Evolutionary conservation across 2,329 filamentous ascomycete genomes (phyloP).

Genomic region (Fusarium aywerte): DNA sequence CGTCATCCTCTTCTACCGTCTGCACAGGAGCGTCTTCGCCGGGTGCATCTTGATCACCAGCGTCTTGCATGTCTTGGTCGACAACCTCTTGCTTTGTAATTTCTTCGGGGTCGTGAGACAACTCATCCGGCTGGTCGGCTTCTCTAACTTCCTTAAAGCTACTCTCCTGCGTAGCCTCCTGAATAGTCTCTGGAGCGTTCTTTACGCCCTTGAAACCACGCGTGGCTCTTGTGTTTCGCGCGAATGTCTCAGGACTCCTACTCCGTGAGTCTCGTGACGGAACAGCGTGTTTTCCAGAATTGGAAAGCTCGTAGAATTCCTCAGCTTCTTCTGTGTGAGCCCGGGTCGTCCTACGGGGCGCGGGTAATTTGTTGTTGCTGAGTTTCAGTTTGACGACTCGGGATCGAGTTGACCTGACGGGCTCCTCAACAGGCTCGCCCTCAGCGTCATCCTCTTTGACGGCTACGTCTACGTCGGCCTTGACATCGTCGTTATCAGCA

Average conservation of each 20-base stretch:
- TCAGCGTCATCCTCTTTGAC: slow-evolving; percentile 46
- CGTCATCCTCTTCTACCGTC: slow-evolving; percentile 53
- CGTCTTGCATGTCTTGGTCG: slow-evolving; percentile 47
- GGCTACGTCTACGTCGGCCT: slow-evolving; percentile 43
- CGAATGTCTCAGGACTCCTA: slow-evolving; percentile 64
- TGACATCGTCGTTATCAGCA: slow-evolving; percentile 44
- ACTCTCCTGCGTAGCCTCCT: slow-evolving; percentile 66
- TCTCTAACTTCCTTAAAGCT: slow-evolving; percentile 52
- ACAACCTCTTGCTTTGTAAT: slow-evolving; percentile 47
- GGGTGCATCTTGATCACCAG: slow-evolving; percentile 44
- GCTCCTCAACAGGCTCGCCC: slow-evolving; percentile 34
- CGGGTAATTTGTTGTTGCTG: slow-evolving; percentile 49
- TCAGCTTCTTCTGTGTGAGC: slow-evolving; percentile 66
- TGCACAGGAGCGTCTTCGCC: slow-evolving; percentile 49
- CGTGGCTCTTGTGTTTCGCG: slow-evolving; percentile 57
- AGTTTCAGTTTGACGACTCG: slow-evolving; percentile 60
- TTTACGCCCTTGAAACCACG: slow-evolving; percentile 64
- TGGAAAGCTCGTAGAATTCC: slow-evolving; percentile 67
- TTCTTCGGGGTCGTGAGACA: slow-evolving; percentile 49
- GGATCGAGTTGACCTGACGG: slow-evolving; percentile 46
- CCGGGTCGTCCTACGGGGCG: slow-evolving; percentile 61
- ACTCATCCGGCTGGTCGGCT: slow-evolving; percentile 53
- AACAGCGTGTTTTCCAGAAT: slow-evolving; percentile 68
- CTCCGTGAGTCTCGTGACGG: slow-evolving; percentile 63
- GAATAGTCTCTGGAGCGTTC: slow-evolving; percentile 59